Evolutionary conservation across 1,139 yeast genomes (phyloP).

Genomic region (Kodamaea suecica): DNA sequence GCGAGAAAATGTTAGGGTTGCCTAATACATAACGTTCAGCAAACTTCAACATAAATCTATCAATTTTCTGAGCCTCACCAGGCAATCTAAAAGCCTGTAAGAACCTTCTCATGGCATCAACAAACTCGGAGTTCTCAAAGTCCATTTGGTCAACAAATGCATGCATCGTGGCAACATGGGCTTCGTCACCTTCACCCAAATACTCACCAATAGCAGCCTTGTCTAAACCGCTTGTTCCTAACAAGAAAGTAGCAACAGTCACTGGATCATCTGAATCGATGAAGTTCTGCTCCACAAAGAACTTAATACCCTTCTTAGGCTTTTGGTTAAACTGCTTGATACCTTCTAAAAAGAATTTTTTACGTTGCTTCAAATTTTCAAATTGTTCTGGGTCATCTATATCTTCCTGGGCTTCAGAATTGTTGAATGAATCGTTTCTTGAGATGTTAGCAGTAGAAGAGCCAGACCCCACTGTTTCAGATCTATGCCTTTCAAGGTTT

Average conservation of each 20-base stretch:
- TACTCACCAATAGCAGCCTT: slow-evolving; percentile 86
- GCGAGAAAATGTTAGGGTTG: slow-evolving; percentile 79
- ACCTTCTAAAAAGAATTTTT: slow-evolving; percentile 77
- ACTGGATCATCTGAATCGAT: slow-evolving; percentile 58
- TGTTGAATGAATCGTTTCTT: slow-evolving; percentile 33
- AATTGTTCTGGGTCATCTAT: slow-evolving; percentile 80
- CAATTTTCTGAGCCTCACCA: slow-evolving; percentile 97
- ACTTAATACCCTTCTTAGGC: slow-evolving; percentile 75
- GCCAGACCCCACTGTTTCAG: slow-evolving; percentile 42
- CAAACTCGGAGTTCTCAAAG: slow-evolving; percentile 65
- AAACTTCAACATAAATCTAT: slow-evolving; percentile 92
- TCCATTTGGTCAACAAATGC: slow-evolving; percentile 89
- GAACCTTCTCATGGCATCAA: slow-evolving; percentile 80
- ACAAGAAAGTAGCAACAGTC: slow-evolving; percentile 70
- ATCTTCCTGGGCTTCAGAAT: slow-evolving; percentile 27
- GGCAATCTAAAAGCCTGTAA: slow-evolving; percentile 90
- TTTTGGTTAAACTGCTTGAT: slow-evolving; percentile 77
- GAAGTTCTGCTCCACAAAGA: slow-evolving; percentile 60
- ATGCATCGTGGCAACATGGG: slow-evolving; percentile 82
- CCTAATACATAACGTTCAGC: slow-evolving; percentile 90
- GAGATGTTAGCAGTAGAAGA: slow-evolving; percentile 28
- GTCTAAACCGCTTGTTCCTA: slow-evolving; percentile 78
- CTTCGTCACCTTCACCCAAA: slow-evolving; percentile 84
- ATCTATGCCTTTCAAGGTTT: slow-evolving; percentile 32
- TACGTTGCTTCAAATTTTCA: slow-evolving; percentile 78